Percentiles rank a stretch among this genome's conserved stretches.
phyloP scores from a whole-genome alignment of 805 yeast species.

The Yarrowia osloensis region DNA sequence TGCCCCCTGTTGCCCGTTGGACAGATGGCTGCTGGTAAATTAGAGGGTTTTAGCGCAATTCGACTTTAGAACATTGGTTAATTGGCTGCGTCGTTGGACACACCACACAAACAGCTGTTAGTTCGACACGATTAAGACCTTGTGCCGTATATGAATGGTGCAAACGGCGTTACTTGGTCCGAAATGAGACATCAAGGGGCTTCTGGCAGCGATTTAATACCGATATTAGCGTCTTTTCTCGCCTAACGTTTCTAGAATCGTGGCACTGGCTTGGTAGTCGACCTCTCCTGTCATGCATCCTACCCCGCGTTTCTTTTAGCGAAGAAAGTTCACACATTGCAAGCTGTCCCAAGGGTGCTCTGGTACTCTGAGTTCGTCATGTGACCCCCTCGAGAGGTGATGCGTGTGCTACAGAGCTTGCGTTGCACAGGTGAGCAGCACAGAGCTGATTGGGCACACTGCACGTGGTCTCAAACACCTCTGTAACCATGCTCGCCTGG shows the following conservation, averaged over 20 bases:
- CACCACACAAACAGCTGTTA: neutral
- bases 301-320: constrained; percentile 5
- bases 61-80: neutral
- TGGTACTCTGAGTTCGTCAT: neutral
- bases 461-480: neutral
- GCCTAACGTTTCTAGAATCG: neutral
- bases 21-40: neutral
- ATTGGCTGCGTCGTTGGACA: neutral
- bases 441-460: neutral
- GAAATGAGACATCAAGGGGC: neutral
- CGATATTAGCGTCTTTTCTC: no score
- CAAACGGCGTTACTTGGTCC: neutral
- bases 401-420: neutral
- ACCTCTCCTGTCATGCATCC: neutral
- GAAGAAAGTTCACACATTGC: neutral
- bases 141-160: neutral
- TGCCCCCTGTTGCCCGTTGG: neutral
- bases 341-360: neutral
- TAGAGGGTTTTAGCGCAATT: neutral
- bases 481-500: neutral
- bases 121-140: no score
- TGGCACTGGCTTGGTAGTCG: neutral
- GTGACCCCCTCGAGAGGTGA: neutral
- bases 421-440: no score
- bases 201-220: neutral